Evolutionary conservation across 2,329 filamentous ascomycete species (phyloP).

Genomic region (Scleromitrula shiraiana): DNA sequence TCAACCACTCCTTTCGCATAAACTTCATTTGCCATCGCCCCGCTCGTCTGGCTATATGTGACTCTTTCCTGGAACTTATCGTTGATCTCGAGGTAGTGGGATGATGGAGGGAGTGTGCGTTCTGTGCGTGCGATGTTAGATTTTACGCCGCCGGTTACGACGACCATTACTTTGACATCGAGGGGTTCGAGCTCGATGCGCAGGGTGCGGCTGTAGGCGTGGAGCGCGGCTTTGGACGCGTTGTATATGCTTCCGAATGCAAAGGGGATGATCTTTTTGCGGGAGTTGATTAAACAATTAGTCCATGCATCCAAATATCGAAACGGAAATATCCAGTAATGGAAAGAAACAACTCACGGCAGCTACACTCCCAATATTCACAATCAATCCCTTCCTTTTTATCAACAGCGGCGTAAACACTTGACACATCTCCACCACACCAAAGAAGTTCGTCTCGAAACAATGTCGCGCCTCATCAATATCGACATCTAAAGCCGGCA

Average conservation of each 20-base stretch:
- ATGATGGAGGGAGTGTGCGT: slow-evolving; percentile 11
- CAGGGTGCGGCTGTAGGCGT: slow-evolving; percentile 18
- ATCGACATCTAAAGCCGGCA: slow-evolving; percentile 28
- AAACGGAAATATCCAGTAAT: not conserved
- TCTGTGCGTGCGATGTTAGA: slow-evolving; percentile 17
- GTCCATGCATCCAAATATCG: too few relatives aligned
- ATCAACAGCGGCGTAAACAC: slow-evolving; percentile 30
- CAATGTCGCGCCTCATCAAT: slow-evolving; percentile 26
- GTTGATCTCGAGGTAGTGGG: slow-evolving; percentile 21
- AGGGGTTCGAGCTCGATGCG: slow-evolving; percentile 26
- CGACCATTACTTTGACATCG: slow-evolving; percentile 22
- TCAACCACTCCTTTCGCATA: slow-evolving; percentile 24
- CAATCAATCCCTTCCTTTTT: slow-evolving; percentile 18
- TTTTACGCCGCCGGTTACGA: slow-evolving; percentile 22
- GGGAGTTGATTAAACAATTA: not conserved
- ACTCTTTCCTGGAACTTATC: slow-evolving; percentile 16
- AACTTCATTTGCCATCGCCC: slow-evolving; percentile 17
- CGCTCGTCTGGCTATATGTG: slow-evolving; percentile 19
- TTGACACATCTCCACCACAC: slow-evolving; percentile 39
- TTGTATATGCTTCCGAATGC: slow-evolving; percentile 85
- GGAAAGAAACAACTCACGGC: slow-evolving; percentile 29
- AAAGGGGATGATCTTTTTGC: slow-evolving; percentile 70
- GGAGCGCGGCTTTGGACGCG: slow-evolving; percentile 71
- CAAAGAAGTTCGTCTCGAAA: slow-evolving; percentile 34
- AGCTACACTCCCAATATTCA: slow-evolving; percentile 25